Evolutionary conservation across 2,329 filamentous ascomycete species (phyloP).

Genomic region (Cryphonectria carpinicola): DNA sequence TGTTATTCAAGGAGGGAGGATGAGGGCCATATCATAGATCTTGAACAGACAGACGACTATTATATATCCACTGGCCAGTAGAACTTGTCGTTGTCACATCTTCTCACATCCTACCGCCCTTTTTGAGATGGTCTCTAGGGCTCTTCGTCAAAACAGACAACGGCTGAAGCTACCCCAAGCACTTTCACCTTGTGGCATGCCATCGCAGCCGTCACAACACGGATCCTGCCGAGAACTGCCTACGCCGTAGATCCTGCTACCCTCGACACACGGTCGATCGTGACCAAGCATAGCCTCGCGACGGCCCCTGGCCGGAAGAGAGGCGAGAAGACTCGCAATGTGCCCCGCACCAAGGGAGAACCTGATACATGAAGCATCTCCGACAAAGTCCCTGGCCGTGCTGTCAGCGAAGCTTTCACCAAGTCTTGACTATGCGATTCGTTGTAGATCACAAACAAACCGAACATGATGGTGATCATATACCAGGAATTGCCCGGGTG

Average conservation of each 20-base stretch:
- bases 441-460: slow-evolving; percentile 24
- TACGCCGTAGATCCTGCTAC: neutral
- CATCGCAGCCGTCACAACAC: neutral
- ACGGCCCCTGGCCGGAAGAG: neutral
- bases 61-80: neutral
- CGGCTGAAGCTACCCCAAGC: slow-evolving; percentile 6
- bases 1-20: neutral
- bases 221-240: neutral
- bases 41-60: neutral
- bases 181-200: slow-evolving; percentile 2
- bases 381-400: neutral
- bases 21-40: slow-evolving; percentile 18
- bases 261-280: neutral
- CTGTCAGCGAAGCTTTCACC: slow-evolving; percentile 12
- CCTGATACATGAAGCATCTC: neutral
- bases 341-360: neutral
- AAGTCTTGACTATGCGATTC: slow-evolving; percentile 13
- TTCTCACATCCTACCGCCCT: neutral
- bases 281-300: slow-evolving; percentile 15
- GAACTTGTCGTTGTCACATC: neutral
- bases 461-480: slow-evolving; percentile 15
- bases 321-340: neutral
- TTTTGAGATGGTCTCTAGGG: neutral
- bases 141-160: neutral
- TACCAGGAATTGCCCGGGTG: neutral